A percentile compares a stretch with the other conserved stretches of the same genome.
Evolutionary conservation across 352 stramenopile species (phyloP).

Genomic region (Plasmopara halstedii): DNA sequence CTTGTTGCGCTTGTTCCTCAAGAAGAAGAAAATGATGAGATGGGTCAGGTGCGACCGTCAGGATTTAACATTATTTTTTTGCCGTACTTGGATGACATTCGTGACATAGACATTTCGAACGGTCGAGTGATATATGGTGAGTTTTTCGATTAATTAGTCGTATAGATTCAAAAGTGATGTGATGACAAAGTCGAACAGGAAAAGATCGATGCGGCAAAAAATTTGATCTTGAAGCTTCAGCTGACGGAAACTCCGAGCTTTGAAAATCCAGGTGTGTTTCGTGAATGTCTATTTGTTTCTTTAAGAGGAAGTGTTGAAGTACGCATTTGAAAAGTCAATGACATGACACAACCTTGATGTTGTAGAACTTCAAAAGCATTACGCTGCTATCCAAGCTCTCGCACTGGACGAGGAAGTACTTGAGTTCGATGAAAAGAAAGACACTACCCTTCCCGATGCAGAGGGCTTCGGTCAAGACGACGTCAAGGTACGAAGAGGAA

Average conservation of each 20-base stretch:
- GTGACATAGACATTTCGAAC: conserved; percentile 47
- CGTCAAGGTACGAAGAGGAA: conserved; percentile 37
- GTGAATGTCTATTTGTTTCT: neutral
- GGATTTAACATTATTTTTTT: conserved; percentile 76
- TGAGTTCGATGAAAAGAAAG: conserved; percentile 69
- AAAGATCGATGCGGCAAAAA: conserved; percentile 55
- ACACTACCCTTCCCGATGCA: conserved; percentile 64
- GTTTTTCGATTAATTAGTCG: neutral
- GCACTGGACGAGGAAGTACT: conserved; percentile 64
- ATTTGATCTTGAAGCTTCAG: conserved; percentile 66
- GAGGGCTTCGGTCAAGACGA: conserved; percentile 61
- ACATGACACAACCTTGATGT: too few species aligned
- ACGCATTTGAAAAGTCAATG: too few species aligned
- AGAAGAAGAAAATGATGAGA: conserved; percentile 63
- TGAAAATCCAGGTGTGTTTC: conserved; percentile 59
- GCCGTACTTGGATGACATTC: conserved; percentile 77
- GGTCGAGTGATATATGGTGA: conserved; percentile 34
- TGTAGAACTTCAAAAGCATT: conserved; percentile 80
- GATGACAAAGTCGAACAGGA: conserved; percentile 28
- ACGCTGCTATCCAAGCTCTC: conserved; percentile 69
- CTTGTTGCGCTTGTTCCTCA: conserved; percentile 73
- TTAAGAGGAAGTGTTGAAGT: too few species aligned
- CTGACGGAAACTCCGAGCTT: conserved; percentile 66
- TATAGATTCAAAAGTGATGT: neutral
- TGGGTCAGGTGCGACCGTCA: conserved; percentile 70